Evolutionary conservation across 2,329 filamentous ascomycete species (phyloP), one percentile per base, ranked within the genome.

Genomic region (Chaetoscypha palmicola): DNA sequence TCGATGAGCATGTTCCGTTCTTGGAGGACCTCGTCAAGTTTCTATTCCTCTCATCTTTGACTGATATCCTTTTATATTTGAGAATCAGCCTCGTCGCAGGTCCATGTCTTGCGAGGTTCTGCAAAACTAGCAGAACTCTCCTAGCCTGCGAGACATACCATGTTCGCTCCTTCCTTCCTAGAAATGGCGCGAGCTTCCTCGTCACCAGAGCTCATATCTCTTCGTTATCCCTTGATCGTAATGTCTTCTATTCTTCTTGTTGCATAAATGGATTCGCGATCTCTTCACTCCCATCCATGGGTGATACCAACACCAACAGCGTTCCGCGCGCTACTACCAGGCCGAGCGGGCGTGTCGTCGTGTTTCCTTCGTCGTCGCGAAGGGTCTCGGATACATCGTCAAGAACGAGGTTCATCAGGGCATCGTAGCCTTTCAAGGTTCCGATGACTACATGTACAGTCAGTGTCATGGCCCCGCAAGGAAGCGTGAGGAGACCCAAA

Each of bases 361-460:
- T 83, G 67, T 94, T 95, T 54, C 90, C 91, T 64, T 95, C 85
- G 47, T 96, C 91, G 62, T 98, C 92, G 96, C 84, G 77, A 67
- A 96, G 81, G 37, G 83, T 76, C 65, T 98, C 92, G 64, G 92
- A 81, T 41, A 94, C 91, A 56, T 97, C 86, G 61, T 97, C 92
- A 45, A 98, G 72, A 20, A 98, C 92, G 50, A 98, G 74, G 64
- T 98, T 98, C 90, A 97, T 97, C 48, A 98, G 74, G 58, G 92
- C 90, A 64, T 98, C 92, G 65, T 90, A 97, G 50, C 92, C 92
- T 67, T 97, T 97, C 32, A 98, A 73, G 1, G 80, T 87, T 41
- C 92, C 92, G 39, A 81, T 83, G 45, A 95, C 91, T 95, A 60
- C 39, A 26, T 19, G 19, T n/a, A 4, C 26, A 22, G 26, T 21